Evolutionary conservation across 164 flowering plant genomes (phyloP), one percentile per base, ranked within the genome.

Genomic region (Kalanchoe fedtschenkoi): DNA sequence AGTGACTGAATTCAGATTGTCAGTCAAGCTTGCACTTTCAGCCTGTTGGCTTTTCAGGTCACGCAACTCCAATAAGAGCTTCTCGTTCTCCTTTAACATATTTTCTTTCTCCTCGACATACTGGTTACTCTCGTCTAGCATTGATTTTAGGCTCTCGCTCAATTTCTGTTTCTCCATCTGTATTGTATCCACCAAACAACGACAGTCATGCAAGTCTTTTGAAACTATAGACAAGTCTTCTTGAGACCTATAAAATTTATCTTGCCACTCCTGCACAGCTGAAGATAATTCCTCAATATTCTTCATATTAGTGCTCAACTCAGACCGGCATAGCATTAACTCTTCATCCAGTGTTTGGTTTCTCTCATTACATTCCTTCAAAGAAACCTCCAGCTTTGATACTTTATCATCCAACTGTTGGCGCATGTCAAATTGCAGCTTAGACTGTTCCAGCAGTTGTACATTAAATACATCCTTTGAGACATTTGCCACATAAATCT

Each of bases 391-490:
- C 53, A 81, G 81, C 60, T 60, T 60, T 17, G 81, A 76, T 51
- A 84, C 67, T 68, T 83, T 80, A 67, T 78, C 71, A 63, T 69
- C 67, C 64, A 78, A 66, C 69, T 71, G 74, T 62, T 57, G 57
- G 61, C 62, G 68, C 34, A 59, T 76, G 37, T 78, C 85, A 51
- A 60, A 35, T 60, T 76, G 84, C 22, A 68, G 67, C 63, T 75
- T 65, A 34, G 58, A 68, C 64, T 79, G 83, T 34, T 89, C 97
- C 26, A 65, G 14, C 28, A 88, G 80, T 71, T 84, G 88, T 77
- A 84, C 41, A 19, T 71, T 66, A 66, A 72, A 69, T 30, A 80
- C 60, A 68, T 89, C 92, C 65, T 83, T 85, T 2, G 64, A 63
- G 44, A 80, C 68, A 73, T 56, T 76, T 46, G 87, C 34, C 19